Base-by-base conservation (phyloP, 2,329 filamentous ascomycete species). In the Botryotinia convoluta region DNA sequence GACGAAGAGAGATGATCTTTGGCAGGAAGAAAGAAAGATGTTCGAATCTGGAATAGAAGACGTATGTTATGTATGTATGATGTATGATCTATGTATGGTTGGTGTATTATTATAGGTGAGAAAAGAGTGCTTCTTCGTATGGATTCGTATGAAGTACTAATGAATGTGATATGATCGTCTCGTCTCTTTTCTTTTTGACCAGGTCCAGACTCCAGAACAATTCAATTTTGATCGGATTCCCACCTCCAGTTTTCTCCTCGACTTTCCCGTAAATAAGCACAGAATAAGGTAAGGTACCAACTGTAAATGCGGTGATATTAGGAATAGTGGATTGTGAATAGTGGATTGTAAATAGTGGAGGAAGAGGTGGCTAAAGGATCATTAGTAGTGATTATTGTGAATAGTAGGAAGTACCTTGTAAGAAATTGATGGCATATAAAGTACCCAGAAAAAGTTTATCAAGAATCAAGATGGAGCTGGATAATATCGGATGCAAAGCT, bases 281-380 rank as follows among this genome's bases (percentile, higher is more conserved):
- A 68, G 64, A 68, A 68, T 42, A 22, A 68, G 45, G 35, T 16
- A 68, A 68, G 64, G 64, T 68, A 39, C 64, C 64, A 68, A 68
- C 64, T 68, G 26, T 68, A 68, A 68, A 68, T 57, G 39, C 35
- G 35, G 45, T 57, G 26, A 54, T 68, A 54, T 68, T 68, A 32
- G 37, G 39, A 44, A 61, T 54, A 57, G 44, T 72, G 39, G 22
- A 45, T 29, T 37, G 39, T 2, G 35, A 39, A 57, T 57, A 69
- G 51, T 69, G 65, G 65, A 57, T 29, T 37, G 39, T 2, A 26
- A 39, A 57, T 57, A 69, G 51, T 69, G 65, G 65, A 57, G 51
- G 51, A 22, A 8, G 14, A 45, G n/a, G 35, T 20, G n/a, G 64
- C 44, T 29, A 29, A 51, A 57, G 48, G 48, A 68, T 57, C n/a